A percentile compares a stretch with the other conserved stretches of the same genome.
These are phyloP conservation scores for Xylariaceae sp. DNA, from an alignment of 2,329 filamentous ascomycete genomes.

Conservation along the genomic window DNA sequence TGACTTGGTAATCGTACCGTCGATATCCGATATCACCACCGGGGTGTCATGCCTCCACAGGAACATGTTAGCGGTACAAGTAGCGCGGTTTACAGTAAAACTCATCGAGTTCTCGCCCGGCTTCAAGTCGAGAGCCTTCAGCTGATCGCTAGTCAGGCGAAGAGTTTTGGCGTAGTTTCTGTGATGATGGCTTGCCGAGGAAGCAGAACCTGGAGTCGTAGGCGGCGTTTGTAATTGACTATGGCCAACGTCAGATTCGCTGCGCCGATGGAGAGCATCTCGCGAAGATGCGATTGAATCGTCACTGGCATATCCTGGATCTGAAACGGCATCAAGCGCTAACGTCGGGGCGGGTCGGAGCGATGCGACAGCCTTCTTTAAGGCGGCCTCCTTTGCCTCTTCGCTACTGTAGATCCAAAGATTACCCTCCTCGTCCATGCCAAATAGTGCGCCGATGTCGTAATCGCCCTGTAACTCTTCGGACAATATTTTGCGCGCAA, in stretches of 20 bases:
- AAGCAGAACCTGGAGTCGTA: conserved; percentile 62
- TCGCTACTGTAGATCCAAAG: conserved; percentile 99
- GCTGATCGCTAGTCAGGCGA: conserved; percentile 87
- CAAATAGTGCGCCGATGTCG: conserved; percentile 91
- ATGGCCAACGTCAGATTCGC: conserved; percentile 61
- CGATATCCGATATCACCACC: conserved; percentile 96
- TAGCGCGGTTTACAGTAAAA: conserved; percentile 93
- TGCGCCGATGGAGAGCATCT: conserved; percentile 50
- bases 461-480: conserved; percentile 94
- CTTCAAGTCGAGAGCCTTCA: conserved; percentile 78
- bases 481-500: conserved; percentile 84
- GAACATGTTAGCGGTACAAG: conserved; percentile 88
- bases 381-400: conserved; percentile 86
- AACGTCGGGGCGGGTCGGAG: conserved; percentile 45
- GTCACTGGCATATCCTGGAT: conserved; percentile 94
- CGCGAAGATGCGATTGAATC: conserved; percentile 53
- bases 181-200: conserved; percentile 58
- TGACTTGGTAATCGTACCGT: conserved; percentile 97
- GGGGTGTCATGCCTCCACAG: conserved; percentile 88
- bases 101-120: conserved; percentile 88
- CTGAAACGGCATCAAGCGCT: conserved; percentile 76
- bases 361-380: conserved; percentile 55
- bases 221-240: conserved; percentile 58
- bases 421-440: conserved; percentile 91
- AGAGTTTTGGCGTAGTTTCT: conserved; percentile 95